Percentiles rank a stretch among this genome's conserved stretches.
Evolutionary conservation across 495 filamentous ascomycete genomes (phyloP).

Genomic region (Podospora pseudoanserina): DNA sequence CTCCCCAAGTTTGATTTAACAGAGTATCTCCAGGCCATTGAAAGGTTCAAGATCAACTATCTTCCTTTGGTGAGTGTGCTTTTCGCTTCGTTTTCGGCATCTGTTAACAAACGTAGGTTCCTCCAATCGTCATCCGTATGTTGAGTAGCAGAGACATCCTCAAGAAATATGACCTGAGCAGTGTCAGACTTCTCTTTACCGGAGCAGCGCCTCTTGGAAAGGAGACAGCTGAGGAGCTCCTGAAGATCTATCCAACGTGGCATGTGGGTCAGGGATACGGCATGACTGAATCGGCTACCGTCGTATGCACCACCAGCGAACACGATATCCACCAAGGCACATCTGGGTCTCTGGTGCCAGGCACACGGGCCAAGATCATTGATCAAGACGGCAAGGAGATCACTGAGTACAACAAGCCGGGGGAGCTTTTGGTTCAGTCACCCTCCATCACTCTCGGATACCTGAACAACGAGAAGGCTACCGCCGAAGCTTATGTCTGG

Average conservation of each 20-base stretch:
- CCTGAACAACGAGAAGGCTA: constrained; percentile 79
- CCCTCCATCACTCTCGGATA: constrained; percentile 81
- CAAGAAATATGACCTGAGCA: constrained; percentile 71
- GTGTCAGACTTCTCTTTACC: constrained; percentile 64
- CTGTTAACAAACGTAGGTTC: constrained; percentile 43
- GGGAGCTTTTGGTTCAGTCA: constrained; percentile 73
- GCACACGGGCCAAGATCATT: constrained; percentile 64
- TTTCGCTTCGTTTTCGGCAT: neutral
- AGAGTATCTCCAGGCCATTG: constrained; percentile 60
- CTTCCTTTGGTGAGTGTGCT: constrained; percentile 49
- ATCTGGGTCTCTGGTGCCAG: constrained; percentile 68
- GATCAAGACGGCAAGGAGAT: constrained; percentile 73
- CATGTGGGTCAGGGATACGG: constrained; percentile 78
- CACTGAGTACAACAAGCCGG: constrained; percentile 68
- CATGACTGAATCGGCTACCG: constrained; percentile 77
- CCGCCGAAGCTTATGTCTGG: constrained; percentile 70
- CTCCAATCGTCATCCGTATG: constrained; percentile 83
- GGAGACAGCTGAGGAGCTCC: constrained; percentile 69
- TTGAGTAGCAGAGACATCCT: constrained; percentile 60
- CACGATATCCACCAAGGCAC: constrained; percentile 69
- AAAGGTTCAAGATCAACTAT: constrained; percentile 66
- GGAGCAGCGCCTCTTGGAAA: constrained; percentile 81
- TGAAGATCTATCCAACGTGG: constrained; percentile 62
- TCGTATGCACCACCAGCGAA: constrained; percentile 62
- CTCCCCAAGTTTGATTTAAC: constrained; percentile 80